These are phyloP conservation scores for Xylaria sp. DNA, from an alignment of 2,329 filamentous ascomycete genomes.

Conservation along the genomic window DNA sequence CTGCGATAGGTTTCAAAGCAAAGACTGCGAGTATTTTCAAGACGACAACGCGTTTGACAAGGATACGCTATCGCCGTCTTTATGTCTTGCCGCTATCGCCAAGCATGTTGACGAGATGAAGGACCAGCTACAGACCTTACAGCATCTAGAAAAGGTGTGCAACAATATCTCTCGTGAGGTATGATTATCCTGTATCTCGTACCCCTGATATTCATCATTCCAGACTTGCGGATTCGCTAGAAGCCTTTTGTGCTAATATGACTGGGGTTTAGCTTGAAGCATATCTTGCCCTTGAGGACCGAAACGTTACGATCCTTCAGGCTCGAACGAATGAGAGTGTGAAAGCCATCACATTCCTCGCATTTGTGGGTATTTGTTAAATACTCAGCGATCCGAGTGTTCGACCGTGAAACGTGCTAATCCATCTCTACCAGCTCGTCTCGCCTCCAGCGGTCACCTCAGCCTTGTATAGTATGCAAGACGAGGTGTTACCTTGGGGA, in stretches of 20 bases:
- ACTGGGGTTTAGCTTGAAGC: conserved; percentile 24
- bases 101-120: conserved; percentile 33
- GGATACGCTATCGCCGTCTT: conserved; percentile 1
- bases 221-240: not conserved
- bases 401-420: not conserved
- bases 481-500: conserved; percentile 10
- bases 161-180: conserved; percentile 32
- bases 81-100: conserved; percentile 21
- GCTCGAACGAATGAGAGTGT: conserved; percentile 30
- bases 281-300: conserved; percentile 28
- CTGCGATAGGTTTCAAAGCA: conserved; percentile 21
- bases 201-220: not conserved
- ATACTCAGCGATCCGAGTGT: not conserved
- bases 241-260: conserved; percentile 1
- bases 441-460: conserved; percentile 24
- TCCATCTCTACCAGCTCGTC: conserved; percentile 8
- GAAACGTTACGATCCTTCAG: conserved; percentile 29
- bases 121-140: conserved; percentile 14
- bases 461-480: conserved; percentile 27
- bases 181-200: not conserved
- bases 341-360: conserved; percentile 28
- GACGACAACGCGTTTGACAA: conserved; percentile 13
- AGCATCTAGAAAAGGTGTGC: conserved; percentile 28
- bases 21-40: conserved; percentile 26
- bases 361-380: conserved; percentile 20